phyloP scores from a whole-genome alignment of 768 basidiomycete genomes.

The Xerocomellus intermedius region DNA sequence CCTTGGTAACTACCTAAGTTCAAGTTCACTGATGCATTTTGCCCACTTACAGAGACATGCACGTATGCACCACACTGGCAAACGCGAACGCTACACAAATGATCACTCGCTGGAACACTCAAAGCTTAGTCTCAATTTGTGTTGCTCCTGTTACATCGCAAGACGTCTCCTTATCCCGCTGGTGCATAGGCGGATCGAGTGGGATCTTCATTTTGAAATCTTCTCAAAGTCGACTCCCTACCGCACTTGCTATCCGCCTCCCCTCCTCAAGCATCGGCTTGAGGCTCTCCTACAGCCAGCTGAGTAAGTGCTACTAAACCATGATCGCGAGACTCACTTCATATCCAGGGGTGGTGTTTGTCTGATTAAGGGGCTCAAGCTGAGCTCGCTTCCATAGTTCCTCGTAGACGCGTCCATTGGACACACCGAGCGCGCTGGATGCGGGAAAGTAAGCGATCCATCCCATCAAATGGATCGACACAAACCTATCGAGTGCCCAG shows the following conservation, averaged over 20 bases:
- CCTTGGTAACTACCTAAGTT: no score
- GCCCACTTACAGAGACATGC: no score
- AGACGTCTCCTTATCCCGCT: no score
- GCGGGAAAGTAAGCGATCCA: not conserved
- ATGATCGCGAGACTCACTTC: slow-evolving; percentile 34
- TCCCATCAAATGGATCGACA: not conserved
- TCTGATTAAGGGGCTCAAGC: slow-evolving; percentile 57
- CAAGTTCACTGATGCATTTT: no score
- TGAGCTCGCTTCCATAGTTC: slow-evolving; percentile 60
- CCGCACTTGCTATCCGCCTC: slow-evolving; percentile 11
- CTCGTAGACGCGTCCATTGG: slow-evolving; percentile 66
- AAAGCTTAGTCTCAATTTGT: no score
- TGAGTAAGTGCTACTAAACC: not conserved
- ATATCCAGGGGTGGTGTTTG: slow-evolving; percentile 53
- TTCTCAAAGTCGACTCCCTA: slow-evolving; percentile 22
- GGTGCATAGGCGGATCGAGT: no score
- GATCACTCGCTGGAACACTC: no score
- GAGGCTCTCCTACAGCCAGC: slow-evolving; percentile 18
- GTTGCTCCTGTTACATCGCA: no score
- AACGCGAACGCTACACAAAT: no score
- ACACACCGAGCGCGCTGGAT: slow-evolving; percentile 58
- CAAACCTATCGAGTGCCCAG: slow-evolving; percentile 69
- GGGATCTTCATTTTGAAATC: not conserved
- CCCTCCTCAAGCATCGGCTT: slow-evolving; percentile 27
- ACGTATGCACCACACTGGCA: no score